Evolutionary conservation across 2,329 filamentous ascomycete species (phyloP).

Genomic region (Dothideomycetes sp.): DNA sequence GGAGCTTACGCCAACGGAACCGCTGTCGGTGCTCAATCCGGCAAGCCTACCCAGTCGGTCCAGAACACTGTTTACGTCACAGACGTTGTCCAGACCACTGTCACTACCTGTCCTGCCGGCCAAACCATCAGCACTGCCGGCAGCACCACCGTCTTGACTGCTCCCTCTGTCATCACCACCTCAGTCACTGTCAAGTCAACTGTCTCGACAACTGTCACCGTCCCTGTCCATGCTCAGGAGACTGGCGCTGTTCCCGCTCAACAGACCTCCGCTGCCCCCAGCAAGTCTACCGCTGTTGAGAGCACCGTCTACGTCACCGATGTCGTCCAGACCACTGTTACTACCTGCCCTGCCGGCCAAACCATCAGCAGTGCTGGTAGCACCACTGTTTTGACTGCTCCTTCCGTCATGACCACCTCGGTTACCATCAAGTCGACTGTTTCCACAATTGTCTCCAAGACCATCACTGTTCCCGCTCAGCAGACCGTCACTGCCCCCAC

Average conservation of each 20-base stretch:
- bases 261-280: not conserved
- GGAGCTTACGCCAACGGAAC: not conserved
- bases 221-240: constrained; percentile 5
- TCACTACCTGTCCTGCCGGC: constrained; percentile 29
- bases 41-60: not conserved
- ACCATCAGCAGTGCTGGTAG: constrained; percentile 28
- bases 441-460: constrained; percentile 1
- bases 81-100: constrained; percentile 21
- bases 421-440: constrained; percentile 29
- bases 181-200: constrained; percentile 1
- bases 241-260: constrained; percentile 1
- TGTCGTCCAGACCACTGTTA: constrained; percentile 1
- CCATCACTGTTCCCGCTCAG: constrained; percentile 1
- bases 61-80: constrained; percentile 13
- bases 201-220: not conserved
- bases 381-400: constrained; percentile 21
- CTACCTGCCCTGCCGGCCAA: constrained; percentile 16
- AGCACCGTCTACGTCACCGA: not conserved
- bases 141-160: constrained; percentile 1
- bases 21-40: not conserved
- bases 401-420: constrained; percentile 5
- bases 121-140: not conserved
- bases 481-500: constrained; percentile 2
- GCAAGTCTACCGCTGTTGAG: not conserved
- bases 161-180: constrained; percentile 7